Evolutionary conservation across 2,329 filamentous ascomycete genomes (phyloP).

Genomic region (Trichoderma sp.): DNA sequence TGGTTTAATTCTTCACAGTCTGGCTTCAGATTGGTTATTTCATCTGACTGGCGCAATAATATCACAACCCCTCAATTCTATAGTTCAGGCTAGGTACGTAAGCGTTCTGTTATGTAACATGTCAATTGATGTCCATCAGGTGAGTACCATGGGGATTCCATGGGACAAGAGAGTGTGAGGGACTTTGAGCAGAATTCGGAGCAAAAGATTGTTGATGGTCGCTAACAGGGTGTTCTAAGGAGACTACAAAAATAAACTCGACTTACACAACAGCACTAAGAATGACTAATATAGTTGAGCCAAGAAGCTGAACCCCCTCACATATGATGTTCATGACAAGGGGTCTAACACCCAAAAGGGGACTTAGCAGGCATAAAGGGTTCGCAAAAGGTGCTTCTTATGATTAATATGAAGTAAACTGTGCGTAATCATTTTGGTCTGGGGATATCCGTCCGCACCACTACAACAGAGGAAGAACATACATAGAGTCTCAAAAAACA

Average conservation of each 20-base stretch:
- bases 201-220: background rate
- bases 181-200: background rate
- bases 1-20: background rate
- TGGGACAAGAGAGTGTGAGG: background rate
- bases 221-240: background rate
- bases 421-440: accelerated
- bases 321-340: background rate
- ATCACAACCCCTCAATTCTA: background rate
- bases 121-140: background rate
- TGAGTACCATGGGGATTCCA: background rate
- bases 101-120: background rate
- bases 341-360: background rate
- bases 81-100: background rate
- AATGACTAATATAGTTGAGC: background rate
- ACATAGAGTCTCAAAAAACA: background rate
- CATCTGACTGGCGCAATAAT: background rate
- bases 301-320: background rate
- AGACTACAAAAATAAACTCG: background rate
- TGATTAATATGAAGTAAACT: background rate
- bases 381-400: background rate
- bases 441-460: background rate
- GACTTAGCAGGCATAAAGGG: background rate
- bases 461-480: background rate
- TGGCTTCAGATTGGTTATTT: background rate
- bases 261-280: background rate